phyloP scores from a whole-genome alignment of 2,329 filamentous ascomycete species.

The Penicillium sp. region DNA sequence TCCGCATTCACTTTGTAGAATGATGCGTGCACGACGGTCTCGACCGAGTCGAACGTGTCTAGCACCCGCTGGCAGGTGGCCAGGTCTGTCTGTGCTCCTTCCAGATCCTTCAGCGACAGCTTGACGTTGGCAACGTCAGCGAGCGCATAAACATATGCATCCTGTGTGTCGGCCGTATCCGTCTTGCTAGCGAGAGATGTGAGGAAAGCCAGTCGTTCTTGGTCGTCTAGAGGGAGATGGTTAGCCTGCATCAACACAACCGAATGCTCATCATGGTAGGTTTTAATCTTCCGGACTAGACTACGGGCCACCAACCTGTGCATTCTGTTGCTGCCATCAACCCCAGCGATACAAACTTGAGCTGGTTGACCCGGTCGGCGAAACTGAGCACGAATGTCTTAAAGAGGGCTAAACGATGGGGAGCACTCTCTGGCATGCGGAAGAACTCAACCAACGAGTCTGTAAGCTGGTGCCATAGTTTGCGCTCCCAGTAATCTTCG shows the following conservation, averaged over 20 bases:
- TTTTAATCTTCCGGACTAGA: not conserved
- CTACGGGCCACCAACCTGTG: slow-evolving; percentile 28
- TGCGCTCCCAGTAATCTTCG: slow-evolving; percentile 96
- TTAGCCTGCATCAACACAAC: slow-evolving; percentile 12
- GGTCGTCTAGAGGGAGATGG: slow-evolving; percentile 62
- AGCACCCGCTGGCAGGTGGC: slow-evolving; percentile 84
- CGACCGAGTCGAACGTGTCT: slow-evolving; percentile 89
- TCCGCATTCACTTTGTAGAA: slow-evolving; percentile 95
- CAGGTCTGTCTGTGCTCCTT: slow-evolving; percentile 81
- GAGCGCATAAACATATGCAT: slow-evolving; percentile 91
- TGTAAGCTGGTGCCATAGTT: slow-evolving; percentile 98
- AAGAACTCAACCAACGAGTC: slow-evolving; percentile 87
- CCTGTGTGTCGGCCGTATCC: slow-evolving; percentile 87
- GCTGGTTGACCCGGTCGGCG: slow-evolving; percentile 97
- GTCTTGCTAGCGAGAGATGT: slow-evolving; percentile 81
- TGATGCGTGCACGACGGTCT: slow-evolving; percentile 89
- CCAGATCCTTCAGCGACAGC: slow-evolving; percentile 72
- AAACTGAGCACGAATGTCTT: slow-evolving; percentile 94
- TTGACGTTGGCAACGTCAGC: slow-evolving; percentile 87
- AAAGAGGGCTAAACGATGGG: slow-evolving; percentile 85
- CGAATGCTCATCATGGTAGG: not conserved
- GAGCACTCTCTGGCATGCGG: slow-evolving; percentile 72
- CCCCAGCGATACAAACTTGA: slow-evolving; percentile 91
- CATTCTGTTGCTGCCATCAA: slow-evolving; percentile 84
- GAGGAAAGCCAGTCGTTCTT: slow-evolving; percentile 82